A percentile compares a stretch with the other conserved stretches of the same genome.
Evolutionary conservation across 495 filamentous ascomycete species (phyloP).

Genomic region (Paragyromitra xinjiangensis): DNA sequence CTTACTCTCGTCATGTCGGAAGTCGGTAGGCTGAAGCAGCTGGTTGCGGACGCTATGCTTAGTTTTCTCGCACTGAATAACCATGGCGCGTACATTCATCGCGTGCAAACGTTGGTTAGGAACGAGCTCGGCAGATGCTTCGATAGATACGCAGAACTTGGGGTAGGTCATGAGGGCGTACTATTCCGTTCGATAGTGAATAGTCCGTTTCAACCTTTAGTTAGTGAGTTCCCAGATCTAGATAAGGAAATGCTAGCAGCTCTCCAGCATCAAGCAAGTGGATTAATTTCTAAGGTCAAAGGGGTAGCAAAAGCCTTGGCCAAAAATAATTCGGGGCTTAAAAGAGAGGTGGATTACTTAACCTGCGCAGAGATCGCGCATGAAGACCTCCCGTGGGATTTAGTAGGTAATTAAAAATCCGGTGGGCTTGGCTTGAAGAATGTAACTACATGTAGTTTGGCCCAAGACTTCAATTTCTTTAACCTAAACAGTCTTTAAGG

Average conservation of each 20-base stretch:
- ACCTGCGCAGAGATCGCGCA: conserved; percentile 12
- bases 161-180: neutral
- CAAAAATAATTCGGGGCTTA: conserved; percentile 16
- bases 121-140: conserved; percentile 28
- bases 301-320: conserved; percentile 2
- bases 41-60: conserved; percentile 4
- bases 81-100: conserved; percentile 1
- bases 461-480: too few relatives aligned
- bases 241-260: neutral
- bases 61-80: neutral
- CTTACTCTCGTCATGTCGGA: conserved; percentile 1
- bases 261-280: neutral
- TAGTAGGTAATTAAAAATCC: neutral
- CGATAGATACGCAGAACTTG: conserved; percentile 5
- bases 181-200: conserved; percentile 10
- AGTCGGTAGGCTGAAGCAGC: neutral
- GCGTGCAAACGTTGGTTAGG: conserved; percentile 4
- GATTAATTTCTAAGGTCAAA: conserved; percentile 3
- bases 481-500: neutral
- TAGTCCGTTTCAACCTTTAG: neutral
- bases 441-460: too few relatives aligned
- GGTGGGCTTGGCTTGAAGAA: too few relatives aligned
- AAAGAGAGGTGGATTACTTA: conserved; percentile 19
- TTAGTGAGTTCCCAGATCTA: conserved; percentile 1
- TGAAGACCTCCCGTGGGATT: neutral